Percentiles rank a stretch among this genome's conserved stretches.
Conservation (phyloP, 768 basidiomycete genomes). For the Lactarius hatsudake region DNA sequence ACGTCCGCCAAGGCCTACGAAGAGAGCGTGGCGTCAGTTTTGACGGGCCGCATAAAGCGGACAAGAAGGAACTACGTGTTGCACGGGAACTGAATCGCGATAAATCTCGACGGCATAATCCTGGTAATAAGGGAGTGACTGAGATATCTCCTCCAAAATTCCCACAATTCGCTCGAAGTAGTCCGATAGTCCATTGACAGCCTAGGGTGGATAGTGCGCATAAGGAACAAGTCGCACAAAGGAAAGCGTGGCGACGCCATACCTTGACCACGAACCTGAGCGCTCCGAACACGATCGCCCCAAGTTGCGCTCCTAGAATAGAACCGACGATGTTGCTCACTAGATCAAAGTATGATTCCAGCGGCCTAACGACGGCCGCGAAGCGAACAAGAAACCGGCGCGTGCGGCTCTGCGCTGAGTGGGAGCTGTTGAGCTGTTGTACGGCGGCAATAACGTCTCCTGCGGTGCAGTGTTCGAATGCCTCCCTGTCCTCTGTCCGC, state of each 20-base stretch:
- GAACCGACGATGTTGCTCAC: constrained; percentile 5
- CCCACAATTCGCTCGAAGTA: constrained; percentile 11
- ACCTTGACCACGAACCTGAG: constrained; percentile 15
- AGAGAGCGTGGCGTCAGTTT: background rate
- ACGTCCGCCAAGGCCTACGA: constrained; percentile 11
- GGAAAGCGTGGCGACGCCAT: background rate
- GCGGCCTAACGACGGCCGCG: constrained; percentile 1
- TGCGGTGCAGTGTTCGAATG: constrained; percentile 1
- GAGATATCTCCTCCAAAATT: constrained; percentile 11
- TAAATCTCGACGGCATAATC: constrained; percentile 12
- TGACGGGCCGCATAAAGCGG: background rate
- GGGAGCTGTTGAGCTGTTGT: background rate
- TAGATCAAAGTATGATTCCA: constrained; percentile 7
- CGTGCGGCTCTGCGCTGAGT: constrained; percentile 2
- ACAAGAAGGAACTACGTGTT: background rate
- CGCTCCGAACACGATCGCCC: constrained; percentile 11
- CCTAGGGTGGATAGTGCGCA: background rate
- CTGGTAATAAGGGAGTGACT: constrained; percentile 10
- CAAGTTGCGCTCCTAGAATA: constrained; percentile 3
- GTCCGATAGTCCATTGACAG: background rate
- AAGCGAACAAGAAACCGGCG: constrained; percentile 1
- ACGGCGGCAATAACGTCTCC: constrained; percentile 4
- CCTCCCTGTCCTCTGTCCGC: background rate
- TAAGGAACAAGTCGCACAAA: background rate
- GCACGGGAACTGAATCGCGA: constrained; percentile 1